Conservation (phyloP, 805 yeast genomes). For the Teunomyces stri region DNA sequence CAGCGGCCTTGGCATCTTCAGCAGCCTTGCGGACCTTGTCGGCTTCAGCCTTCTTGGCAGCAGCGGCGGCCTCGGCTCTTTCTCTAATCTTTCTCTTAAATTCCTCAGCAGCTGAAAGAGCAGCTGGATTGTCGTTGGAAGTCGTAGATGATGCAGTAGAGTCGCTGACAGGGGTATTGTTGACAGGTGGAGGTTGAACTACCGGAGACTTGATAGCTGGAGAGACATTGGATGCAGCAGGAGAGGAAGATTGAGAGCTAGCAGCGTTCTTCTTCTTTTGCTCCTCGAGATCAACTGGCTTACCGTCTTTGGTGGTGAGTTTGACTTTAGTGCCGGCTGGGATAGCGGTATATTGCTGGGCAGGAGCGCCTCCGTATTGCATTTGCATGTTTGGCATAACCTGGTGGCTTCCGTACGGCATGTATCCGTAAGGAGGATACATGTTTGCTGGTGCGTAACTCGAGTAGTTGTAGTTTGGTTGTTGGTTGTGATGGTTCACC, state of each 20-base stretch:
- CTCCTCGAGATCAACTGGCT: conserved; percentile 41
- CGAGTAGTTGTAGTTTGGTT: conserved; percentile 21
- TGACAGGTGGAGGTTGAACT: not conserved
- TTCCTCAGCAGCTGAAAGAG: conserved; percentile 30
- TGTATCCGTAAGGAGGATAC: conserved; percentile 26
- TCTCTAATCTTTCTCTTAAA: conserved; percentile 36
- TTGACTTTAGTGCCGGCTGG: conserved; percentile 27
- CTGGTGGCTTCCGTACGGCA: conserved; percentile 24
- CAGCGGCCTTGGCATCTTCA: conserved; percentile 8
- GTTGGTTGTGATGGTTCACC: conserved; percentile 14
- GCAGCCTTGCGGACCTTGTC: conserved; percentile 7
- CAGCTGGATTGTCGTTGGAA: conserved; percentile 5
- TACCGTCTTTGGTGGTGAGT: conserved; percentile 43
- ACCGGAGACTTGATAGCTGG: conserved; percentile 5
- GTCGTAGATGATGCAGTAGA: conserved; percentile 11
- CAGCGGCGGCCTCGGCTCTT: conserved; percentile 23
- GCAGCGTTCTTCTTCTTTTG: conserved; percentile 29
- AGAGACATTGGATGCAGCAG: conserved; percentile 14
- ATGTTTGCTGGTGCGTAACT: conserved; percentile 21
- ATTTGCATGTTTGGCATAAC: conserved; percentile 18
- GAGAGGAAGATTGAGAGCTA: conserved; percentile 31
- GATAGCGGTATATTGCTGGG: conserved; percentile 9
- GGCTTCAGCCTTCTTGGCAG: conserved; percentile 13
- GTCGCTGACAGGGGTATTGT: conserved; percentile 1
- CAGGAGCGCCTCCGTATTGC: conserved; percentile 4